Conservation (phyloP, 306 rosid genomes). For the Astragalus glycyphyllos region DNA sequence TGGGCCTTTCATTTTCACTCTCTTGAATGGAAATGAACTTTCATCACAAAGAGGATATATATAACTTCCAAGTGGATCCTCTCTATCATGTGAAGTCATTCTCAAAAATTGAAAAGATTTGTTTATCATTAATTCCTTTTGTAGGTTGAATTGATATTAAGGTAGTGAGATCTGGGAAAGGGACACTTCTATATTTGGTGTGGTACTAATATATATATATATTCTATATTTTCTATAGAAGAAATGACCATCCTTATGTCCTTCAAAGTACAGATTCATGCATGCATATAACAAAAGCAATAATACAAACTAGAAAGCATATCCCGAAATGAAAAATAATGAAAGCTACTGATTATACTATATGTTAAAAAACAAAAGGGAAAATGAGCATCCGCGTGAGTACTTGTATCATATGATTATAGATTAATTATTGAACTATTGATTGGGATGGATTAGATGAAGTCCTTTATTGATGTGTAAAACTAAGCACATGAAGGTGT, state of each 20-base stretch:
- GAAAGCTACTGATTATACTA: constrained; percentile 19
- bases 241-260: constrained; percentile 34
- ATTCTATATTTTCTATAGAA: constrained; percentile 3
- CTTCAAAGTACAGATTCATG: constrained; percentile 41
- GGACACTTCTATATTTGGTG: constrained; percentile 42
- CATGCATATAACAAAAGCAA: constrained; percentile 33
- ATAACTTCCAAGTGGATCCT: constrained; percentile 43
- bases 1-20: constrained; percentile 49
- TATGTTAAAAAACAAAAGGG: neutral
- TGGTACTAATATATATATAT: too few species aligned
- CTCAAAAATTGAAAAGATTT: constrained; percentile 36
- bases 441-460: constrained; percentile 34
- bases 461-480: constrained; percentile 35
- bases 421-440: constrained; percentile 44
- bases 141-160: neutral
- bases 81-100: constrained; percentile 47
- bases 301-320: constrained; percentile 32
- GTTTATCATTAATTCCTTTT: constrained; percentile 34
- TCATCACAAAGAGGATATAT: constrained; percentile 14
- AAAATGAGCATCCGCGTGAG: constrained; percentile 42
- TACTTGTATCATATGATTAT: constrained; percentile 19
- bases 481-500: constrained; percentile 34
- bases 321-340: constrained; percentile 35
- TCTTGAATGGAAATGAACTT: constrained; percentile 17
- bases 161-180: constrained; percentile 19